A percentile compares a stretch with the other conserved stretches of the same genome.
phyloP scores from a whole-genome alignment of 192 early-diverging fungal genomes.

The Entomortierella beljakovae region DNA sequence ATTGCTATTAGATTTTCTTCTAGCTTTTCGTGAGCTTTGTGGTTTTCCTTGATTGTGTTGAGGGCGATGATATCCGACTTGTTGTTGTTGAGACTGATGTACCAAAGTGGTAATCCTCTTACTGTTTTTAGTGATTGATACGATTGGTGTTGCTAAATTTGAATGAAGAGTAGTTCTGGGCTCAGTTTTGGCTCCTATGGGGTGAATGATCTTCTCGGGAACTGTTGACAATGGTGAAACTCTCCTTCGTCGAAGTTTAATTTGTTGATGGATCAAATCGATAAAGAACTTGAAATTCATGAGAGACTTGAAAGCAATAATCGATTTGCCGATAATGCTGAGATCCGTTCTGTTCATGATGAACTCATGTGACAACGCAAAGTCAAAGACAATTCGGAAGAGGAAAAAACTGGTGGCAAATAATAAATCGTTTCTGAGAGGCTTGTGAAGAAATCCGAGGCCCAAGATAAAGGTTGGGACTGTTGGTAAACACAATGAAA shows the following conservation, averaged over 20 bases:
- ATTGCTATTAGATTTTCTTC: neutral
- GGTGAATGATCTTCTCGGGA: neutral
- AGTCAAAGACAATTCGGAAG: slow-evolving; percentile 26
- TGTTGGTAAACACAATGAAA: neutral
- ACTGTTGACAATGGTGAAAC: neutral
- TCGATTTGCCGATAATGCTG: neutral
- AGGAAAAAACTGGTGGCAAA: slow-evolving; percentile 9
- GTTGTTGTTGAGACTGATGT: neutral
- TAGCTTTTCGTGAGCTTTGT: neutral
- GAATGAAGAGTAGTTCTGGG: no score
- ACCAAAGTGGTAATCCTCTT: neutral
- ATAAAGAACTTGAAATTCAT: slow-evolving; percentile 32
- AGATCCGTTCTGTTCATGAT: slow-evolving; percentile 7
- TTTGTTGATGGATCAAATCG: slow-evolving; percentile 40
- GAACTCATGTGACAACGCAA: slow-evolving; percentile 21
- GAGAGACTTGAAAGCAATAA: slow-evolving; percentile 25
- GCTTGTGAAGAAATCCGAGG: slow-evolving; percentile 21
- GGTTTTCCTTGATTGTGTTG: neutral
- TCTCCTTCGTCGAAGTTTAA: neutral
- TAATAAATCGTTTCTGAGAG: slow-evolving; percentile 25
- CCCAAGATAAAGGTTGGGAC: slow-evolving; percentile 39
- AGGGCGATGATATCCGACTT: neutral
- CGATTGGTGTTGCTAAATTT: neutral
- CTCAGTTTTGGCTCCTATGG: neutral
- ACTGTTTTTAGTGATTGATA: neutral